Base-by-base conservation (phyloP, 805 yeast species). In the Pichia gijzeniarum region DNA sequence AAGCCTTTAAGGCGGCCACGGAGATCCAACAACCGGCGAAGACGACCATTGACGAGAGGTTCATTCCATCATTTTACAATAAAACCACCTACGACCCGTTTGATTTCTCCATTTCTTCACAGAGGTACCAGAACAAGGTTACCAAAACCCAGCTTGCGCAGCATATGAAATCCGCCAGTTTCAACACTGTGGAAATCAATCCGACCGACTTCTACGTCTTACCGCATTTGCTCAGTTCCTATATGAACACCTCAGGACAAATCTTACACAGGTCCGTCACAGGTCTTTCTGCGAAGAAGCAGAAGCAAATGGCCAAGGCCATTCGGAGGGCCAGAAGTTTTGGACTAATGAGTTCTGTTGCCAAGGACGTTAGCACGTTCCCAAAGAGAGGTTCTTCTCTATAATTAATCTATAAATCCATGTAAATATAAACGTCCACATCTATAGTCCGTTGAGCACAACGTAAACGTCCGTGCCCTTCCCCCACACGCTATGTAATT, bases 391-490 rank as follows among this genome's bases (percentile, higher is more conserved):
- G 67, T 19, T 36, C 52, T 16, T 48, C 59, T 10, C 48, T 62
- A 35, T 62, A 47, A 25, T 6, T 25, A 10, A 25, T 7, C 28
- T 7, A 25, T 25, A 6, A 6, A 25, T 25, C 9, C 28, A 25
- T 25, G 28, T 25, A 25, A 7, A 25, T 25, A 25, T 25, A 25
- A 25, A 25, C 10, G 28, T 25, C 10, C 28, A 21, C 3, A 10
- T 7, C 30, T 37, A 45, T 5, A 66, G 59, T 5, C 68, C 69
- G 18, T 65, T 59, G 48, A 77, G 55, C 48, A 70, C 74, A 38
- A 84, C 66, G 57, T 85, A 84, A 7, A 80, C 88, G 53, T 82
- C 89, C 0, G 91, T 83, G 3, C 95, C 95, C 72, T 80, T 73
- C 1, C 93, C 91, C 63, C 75, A 75, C 48, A 83, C 72, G 40